Base-by-base conservation (phyloP, 2,329 filamentous ascomycete genomes). In the Fusarium tupiense region DNA sequence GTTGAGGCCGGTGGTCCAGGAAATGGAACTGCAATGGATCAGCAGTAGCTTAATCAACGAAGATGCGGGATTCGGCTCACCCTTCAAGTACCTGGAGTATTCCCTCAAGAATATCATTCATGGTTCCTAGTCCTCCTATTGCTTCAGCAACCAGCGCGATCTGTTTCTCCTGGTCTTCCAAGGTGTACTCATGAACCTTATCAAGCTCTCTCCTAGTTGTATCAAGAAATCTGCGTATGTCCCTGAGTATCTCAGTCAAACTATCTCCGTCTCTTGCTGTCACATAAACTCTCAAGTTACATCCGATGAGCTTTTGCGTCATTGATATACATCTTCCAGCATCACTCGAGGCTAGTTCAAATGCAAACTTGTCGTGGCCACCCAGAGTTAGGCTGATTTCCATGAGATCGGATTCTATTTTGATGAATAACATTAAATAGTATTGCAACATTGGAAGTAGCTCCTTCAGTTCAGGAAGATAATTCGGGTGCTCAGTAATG, bases 121-220 rank as follows among this genome's bases (percentile, higher is more conserved):
- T 4, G 4, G 0, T 20, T 14, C 24, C 44, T 20, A 47, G 8
- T 20, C 19, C 24, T 0, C 12, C 5, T 2, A 14, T 0, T 14
- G 12, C 44, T 29, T 20, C 12, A 3, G 5, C 3, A 10, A 3
- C 24, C 8, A 29, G 2, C 12, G 19, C 12, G 0, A 20, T 10
- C 5, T 29, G 24, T 5, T 16, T 16, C 12, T 29, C 0, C 14
- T 29, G 12, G 8, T 29, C 12, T 20, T 26, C 12, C 19, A 7
- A 7, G 5, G 0, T 10, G 5, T 0, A 0, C 2, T 20, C 19
- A 5, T 29, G 0, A 29, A 5, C 2, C 8, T 26, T 4, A 1
- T 29, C 12, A 10, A 47, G 4, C 17, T 47, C 5, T 9, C 0
- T 4, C 2, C 6, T 20, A 1, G 19, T 1, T 14, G 0, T 7